Evolutionary conservation across 2,329 filamentous ascomycete genomes (phyloP), one percentile per base, ranked within the genome.

Genomic region (Arthrobotrys musiformis): DNA sequence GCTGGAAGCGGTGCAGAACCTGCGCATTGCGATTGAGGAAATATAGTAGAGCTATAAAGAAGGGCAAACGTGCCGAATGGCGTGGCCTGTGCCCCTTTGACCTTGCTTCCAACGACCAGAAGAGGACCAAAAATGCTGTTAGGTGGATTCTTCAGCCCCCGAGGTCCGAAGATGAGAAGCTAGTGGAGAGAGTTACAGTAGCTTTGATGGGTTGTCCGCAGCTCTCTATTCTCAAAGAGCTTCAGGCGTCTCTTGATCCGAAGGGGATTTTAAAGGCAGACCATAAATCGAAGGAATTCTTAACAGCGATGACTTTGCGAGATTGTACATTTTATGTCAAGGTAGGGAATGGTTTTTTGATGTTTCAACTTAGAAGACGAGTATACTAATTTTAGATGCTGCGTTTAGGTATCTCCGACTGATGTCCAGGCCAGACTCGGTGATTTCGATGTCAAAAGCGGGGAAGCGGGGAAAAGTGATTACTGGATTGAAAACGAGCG

Each of bases 241-340:
- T 81, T 24, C 82, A 85, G 54, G 82, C 82, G 1, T 56, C 70
- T 8, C 63, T 83, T 44, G 83, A 84, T 56, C 78, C 66, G 0
- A 42, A 79, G 2, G 83, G 83, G 0, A 70, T 73, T 19, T 22
- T 70, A 15, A 15, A 46, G 4, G 76, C 79, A 19, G 83, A 85
- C 70, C 75, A 81, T 2, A 81, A 82, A 2, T 83, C 86, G 37
- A 82, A 84, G 9, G 84, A 87, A 28, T 89, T 92, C 76, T 86
- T 88, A 11, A 85, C 92, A 5, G 91, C 91, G 69, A 94, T 94
- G 92, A 94, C 92, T 2, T 83, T 95, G 79, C 86, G 92, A 60
- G 92, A 95, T 84, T 93, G 92, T 82, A 92, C 91, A 93, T 91
- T 81, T 85, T 93, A 44, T 88, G 89, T 80, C 86, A 93, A 81